Evolutionary conservation across 75 land plant species (phyloP).

Genomic region (Pinus albicaulis): DNA sequence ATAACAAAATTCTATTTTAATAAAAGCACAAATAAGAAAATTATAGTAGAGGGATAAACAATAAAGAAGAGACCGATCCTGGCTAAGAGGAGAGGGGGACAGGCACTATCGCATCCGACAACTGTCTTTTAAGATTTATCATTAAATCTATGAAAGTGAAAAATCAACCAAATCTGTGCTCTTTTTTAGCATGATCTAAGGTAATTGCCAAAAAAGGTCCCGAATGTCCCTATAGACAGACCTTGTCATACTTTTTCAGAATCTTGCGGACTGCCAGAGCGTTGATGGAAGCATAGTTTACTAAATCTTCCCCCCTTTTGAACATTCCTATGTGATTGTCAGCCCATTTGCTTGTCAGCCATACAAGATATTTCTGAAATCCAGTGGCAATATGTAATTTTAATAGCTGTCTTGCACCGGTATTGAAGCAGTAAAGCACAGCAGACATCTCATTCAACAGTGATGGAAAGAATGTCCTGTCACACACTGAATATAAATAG

Average conservation of each 20-base stretch:
- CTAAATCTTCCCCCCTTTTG: slow-evolving; percentile 69
- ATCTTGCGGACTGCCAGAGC: slow-evolving; percentile 61
- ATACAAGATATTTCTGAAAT: slow-evolving; percentile 44
- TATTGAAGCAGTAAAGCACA: slow-evolving; percentile 75
- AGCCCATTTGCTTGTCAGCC: slow-evolving; percentile 30
- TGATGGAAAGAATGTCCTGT: slow-evolving; percentile 56
- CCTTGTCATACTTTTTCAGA: no score
- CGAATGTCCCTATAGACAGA: no score
- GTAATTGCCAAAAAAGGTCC: neutral
- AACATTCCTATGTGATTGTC: slow-evolving; percentile 38
- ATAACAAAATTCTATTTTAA: no score
- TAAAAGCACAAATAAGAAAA: no score
- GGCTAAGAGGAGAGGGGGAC: no score
- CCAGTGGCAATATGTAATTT: slow-evolving; percentile 75
- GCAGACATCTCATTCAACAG: slow-evolving; percentile 71
- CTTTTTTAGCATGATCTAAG: neutral
- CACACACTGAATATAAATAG: no score
- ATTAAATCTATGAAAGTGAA: neutral
- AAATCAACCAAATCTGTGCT: neutral
- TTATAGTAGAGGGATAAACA: no score
- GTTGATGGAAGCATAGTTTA: slow-evolving; percentile 79
- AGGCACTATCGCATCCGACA: neutral
- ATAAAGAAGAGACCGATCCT: no score
- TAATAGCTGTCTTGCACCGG: slow-evolving; percentile 60
- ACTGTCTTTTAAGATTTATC: neutral